Conservation (phyloP, 2,329 filamentous ascomycete species). For the Fusarium irregulare region DNA sequence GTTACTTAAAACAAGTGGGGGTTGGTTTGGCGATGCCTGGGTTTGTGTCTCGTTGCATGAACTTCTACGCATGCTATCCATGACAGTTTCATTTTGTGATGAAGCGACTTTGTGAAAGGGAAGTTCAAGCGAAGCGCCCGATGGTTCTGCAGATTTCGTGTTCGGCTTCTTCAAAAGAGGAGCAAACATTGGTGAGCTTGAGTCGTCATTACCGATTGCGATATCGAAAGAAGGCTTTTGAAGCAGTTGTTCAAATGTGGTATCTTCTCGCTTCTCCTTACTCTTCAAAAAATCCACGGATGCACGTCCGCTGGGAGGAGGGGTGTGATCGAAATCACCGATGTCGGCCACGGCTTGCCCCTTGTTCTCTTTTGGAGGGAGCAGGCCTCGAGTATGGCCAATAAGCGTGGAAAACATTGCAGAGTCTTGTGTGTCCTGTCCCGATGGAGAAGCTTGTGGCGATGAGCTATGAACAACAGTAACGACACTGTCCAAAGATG, state of each 20-base stretch:
- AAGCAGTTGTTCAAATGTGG: conserved; percentile 36
- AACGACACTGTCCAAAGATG: not conserved
- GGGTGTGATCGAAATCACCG: conserved; percentile 50
- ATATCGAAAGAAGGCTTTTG: conserved; percentile 40
- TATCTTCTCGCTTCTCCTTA: conserved; percentile 12
- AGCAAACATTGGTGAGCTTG: conserved; percentile 37
- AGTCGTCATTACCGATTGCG: conserved; percentile 35
- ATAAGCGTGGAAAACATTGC: conserved; percentile 43
- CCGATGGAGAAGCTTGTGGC: not conserved
- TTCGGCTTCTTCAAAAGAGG: not conserved
- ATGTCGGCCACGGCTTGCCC: conserved; percentile 32
- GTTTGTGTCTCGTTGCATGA: not conserved
- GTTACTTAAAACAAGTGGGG: conserved; percentile 1
- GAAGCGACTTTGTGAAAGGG: not conserved
- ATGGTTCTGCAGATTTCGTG: not conserved
- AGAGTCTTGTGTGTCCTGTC: not conserved
- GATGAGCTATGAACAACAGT: not conserved
- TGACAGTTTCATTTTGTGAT: not conserved
- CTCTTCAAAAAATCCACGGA: conserved; percentile 42
- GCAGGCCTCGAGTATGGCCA: conserved; percentile 37
- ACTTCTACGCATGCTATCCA: not conserved
- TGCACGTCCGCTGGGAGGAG: conserved; percentile 47
- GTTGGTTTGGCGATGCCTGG: not conserved
- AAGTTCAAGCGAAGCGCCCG: not conserved
- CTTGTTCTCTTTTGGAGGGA: conserved; percentile 29